These are phyloP conservation scores for Daldinia bambusicola DNA, from an alignment of 495 filamentous ascomycete genomes.

Conservation along the genomic window DNA sequence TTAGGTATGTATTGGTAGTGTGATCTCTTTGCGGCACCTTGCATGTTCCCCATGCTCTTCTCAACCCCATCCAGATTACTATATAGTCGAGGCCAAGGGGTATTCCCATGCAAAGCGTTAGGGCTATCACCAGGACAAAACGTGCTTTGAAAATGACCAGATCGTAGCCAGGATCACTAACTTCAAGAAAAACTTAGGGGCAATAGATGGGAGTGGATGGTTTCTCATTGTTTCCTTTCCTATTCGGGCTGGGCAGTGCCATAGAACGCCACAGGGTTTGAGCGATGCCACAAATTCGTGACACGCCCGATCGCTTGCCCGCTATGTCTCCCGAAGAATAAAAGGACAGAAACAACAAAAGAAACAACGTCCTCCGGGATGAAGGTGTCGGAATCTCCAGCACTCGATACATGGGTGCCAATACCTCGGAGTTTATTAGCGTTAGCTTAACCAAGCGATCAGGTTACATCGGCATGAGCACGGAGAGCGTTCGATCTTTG, in stretches of 20 bases:
- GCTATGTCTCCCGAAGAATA: slow-evolving; percentile 10
- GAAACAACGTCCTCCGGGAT: slow-evolving; percentile 14
- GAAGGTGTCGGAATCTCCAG: slow-evolving; percentile 33
- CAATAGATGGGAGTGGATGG: slow-evolving; percentile 8
- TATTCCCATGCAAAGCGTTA: slow-evolving; percentile 36
- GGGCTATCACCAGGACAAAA: slow-evolving; percentile 43
- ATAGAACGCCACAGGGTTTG: slow-evolving; percentile 37
- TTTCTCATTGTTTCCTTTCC: slow-evolving; percentile 4
- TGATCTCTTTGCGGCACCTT: slow-evolving; percentile 48
- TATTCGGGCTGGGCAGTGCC: slow-evolving; percentile 28
- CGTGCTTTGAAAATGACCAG: slow-evolving; percentile 44
- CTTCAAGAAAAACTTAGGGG: slow-evolving; percentile 43
- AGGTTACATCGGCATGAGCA: slow-evolving; percentile 47
- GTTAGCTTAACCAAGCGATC: slow-evolving; percentile 45
- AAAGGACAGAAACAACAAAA: slow-evolving; percentile 1
- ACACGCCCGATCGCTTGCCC: slow-evolving; percentile 22
- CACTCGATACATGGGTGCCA: slow-evolving; percentile 38
- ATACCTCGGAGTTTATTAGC: slow-evolving; percentile 43
- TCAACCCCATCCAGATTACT: slow-evolving; percentile 43
- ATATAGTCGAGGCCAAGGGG: slow-evolving; percentile 25
- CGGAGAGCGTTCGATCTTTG: slow-evolving; percentile 46
- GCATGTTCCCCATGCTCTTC: slow-evolving; percentile 42
- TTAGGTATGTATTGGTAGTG: slow-evolving; percentile 28
- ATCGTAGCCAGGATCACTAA: slow-evolving; percentile 44
- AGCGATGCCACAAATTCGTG: slow-evolving; percentile 32